These are phyloP conservation scores for Fusarium chaquense DNA, from an alignment of 2,329 filamentous ascomycete species.

Conservation along the genomic window DNA sequence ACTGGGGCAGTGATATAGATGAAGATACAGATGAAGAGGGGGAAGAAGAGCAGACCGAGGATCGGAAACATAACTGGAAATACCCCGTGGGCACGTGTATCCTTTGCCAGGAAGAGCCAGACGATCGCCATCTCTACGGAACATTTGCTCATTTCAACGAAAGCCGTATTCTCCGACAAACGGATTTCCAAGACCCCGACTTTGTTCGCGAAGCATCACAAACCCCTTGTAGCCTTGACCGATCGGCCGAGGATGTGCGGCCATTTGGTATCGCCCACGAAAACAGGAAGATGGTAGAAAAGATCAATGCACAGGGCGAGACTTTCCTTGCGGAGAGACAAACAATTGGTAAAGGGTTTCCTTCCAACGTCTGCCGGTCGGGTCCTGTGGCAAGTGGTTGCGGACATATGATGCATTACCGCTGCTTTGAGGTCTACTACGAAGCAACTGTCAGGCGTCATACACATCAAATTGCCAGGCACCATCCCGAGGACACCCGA, in stretches of 20 bases:
- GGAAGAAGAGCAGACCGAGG: slow-evolving; percentile 69
- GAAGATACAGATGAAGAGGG: slow-evolving; percentile 79
- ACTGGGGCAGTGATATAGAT: slow-evolving; percentile 87
- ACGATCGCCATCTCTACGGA: slow-evolving; percentile 88
- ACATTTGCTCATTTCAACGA: slow-evolving; percentile 92
- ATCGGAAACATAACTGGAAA: slow-evolving; percentile 77
- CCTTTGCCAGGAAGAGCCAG: slow-evolving; percentile 94
- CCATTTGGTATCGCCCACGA: slow-evolving; percentile 93
- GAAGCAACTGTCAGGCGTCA: slow-evolving; percentile 87
- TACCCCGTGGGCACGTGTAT: slow-evolving; percentile 96
- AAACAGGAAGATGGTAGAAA: slow-evolving; percentile 82
- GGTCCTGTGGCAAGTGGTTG: slow-evolving; percentile 92
- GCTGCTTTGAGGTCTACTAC: slow-evolving; percentile 93
- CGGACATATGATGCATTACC: slow-evolving; percentile 98
- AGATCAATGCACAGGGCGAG: slow-evolving; percentile 78
- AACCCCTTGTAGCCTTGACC: slow-evolving; percentile 84
- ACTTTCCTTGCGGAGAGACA: slow-evolving; percentile 80
- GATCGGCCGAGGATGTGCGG: slow-evolving; percentile 82
- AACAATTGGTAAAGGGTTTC: slow-evolving; percentile 90
- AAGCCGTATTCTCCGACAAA: slow-evolving; percentile 88
- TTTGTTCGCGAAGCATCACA: slow-evolving; percentile 85
- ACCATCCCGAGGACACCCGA: slow-evolving; percentile 86
- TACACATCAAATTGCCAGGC: slow-evolving; percentile 89
- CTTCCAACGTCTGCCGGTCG: slow-evolving; percentile 71
- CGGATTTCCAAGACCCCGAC: slow-evolving; percentile 82